These are phyloP conservation scores for Calonectria montana DNA, from an alignment of 2,329 filamentous ascomycete species.

Conservation along the genomic window DNA sequence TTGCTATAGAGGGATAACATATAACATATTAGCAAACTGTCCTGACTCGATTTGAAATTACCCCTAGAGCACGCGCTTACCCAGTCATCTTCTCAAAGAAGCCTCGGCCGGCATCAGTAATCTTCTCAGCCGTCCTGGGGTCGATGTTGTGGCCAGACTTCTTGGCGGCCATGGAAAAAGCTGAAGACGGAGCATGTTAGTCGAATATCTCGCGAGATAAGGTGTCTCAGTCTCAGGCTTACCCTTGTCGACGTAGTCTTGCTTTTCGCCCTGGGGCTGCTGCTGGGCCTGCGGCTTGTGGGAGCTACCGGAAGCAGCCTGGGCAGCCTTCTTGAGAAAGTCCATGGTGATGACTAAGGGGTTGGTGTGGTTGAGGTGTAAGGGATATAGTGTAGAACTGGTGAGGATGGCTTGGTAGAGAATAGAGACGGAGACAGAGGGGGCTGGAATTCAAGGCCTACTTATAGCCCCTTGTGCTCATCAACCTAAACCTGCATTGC, in stretches of 20 bases:
- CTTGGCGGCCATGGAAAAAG: constrained; percentile 44
- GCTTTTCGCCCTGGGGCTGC: constrained; percentile 10
- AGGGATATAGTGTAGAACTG: neutral
- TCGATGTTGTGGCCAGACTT: constrained; percentile 51
- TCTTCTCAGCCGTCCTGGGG: constrained; percentile 51
- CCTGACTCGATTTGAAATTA: neutral
- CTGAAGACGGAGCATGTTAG: constrained; percentile 29
- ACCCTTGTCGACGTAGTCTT: constrained; percentile 56
- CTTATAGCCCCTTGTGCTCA: constrained; percentile 28
- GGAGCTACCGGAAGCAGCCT: constrained; percentile 38
- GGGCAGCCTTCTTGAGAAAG: constrained; percentile 52
- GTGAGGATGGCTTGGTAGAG: neutral
- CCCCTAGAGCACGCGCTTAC: constrained; percentile 40
- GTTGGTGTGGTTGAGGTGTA: neutral
- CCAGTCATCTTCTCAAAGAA: constrained; percentile 52
- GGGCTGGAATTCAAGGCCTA: constrained; percentile 20
- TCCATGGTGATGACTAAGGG: constrained; percentile 47
- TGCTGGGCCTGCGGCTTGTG: constrained; percentile 12
- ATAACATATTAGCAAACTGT: constrained; percentile 4
- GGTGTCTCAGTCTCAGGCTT: neutral
- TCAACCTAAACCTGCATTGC: neutral
- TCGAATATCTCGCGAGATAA: neutral
- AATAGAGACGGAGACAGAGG: neutral
- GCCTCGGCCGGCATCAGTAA: constrained; percentile 49
- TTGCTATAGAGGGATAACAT: constrained; percentile 17